phyloP scores from a whole-genome alignment of 164 flowering plant genomes.

The Vitis cinerea region DNA sequence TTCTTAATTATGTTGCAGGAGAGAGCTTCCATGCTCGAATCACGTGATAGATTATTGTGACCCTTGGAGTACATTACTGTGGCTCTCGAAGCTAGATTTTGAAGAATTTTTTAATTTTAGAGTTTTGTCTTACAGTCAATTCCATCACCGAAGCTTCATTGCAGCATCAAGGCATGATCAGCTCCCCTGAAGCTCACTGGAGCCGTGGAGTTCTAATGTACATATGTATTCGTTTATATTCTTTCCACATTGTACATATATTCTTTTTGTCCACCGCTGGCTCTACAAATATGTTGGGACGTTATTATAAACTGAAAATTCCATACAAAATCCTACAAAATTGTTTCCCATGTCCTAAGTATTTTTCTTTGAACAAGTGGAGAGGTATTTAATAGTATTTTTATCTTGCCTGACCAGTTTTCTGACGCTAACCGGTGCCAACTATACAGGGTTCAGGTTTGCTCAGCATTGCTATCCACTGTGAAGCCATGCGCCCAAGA shows the following conservation, averaged over 20 bases:
- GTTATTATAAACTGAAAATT: neutral
- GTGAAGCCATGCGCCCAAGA: no score
- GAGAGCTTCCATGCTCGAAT: conserved; percentile 42
- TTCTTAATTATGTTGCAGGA: conserved; percentile 39
- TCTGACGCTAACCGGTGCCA: no score
- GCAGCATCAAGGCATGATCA: conserved; percentile 1
- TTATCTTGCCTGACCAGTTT: no score
- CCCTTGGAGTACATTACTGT: neutral
- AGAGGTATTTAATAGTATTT: no score
- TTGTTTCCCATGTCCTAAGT: no score
- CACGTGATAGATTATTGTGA: conserved; percentile 49
- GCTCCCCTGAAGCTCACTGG: neutral
- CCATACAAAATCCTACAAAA: no score
- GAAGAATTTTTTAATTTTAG: conserved; percentile 9
- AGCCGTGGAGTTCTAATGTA: conserved; percentile 11
- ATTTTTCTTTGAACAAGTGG: no score
- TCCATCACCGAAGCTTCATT: conserved; percentile 3
- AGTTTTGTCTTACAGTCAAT: conserved; percentile 4
- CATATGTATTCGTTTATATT: conserved; percentile 1
- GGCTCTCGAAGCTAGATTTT: conserved; percentile 3
- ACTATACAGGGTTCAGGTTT: no score
- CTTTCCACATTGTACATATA: conserved; percentile 14
- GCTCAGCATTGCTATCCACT: no score
- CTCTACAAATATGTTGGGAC: neutral
- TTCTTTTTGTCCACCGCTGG: neutral